Percentiles rank a stretch among this genome's conserved stretches.
Evolutionary conservation across 139 green algal genomes (phyloP).

Genomic region (Coelastrella sp.): DNA sequence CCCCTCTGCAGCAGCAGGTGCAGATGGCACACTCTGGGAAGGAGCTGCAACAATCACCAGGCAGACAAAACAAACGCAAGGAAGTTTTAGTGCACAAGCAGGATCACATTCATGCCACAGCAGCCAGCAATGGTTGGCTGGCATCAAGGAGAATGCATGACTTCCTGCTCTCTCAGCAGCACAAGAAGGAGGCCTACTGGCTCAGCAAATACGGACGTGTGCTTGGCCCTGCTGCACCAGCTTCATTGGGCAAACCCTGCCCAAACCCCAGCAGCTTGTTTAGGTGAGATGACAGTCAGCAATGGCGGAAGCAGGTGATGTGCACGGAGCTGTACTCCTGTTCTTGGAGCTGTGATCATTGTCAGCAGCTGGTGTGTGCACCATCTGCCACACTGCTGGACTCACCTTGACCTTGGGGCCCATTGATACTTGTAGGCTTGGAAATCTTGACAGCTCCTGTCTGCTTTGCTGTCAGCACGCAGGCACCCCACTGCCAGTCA

Average conservation of each 20-base stretch:
- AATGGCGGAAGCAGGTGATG: neutral
- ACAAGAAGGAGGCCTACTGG: slow-evolving; percentile 58
- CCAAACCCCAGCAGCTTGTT: slow-evolving; percentile 28
- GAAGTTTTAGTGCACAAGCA: neutral
- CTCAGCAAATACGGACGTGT: slow-evolving; percentile 64
- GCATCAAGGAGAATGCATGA: slow-evolving; percentile 59
- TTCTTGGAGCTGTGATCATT: too few species aligned
- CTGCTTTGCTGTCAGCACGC: neutral
- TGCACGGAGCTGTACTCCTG: too few species aligned
- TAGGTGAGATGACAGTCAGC: neutral
- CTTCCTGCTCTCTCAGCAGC: slow-evolving; percentile 59
- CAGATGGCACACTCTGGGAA: too few species aligned
- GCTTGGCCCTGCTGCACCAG: neutral
- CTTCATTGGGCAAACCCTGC: neutral
- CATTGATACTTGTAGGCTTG: neutral
- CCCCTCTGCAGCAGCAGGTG: too few species aligned
- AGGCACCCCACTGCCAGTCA: slow-evolving; percentile 24
- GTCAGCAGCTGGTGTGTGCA: too few species aligned
- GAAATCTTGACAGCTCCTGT: neutral
- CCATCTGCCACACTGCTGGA: too few species aligned
- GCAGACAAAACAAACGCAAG: neutral
- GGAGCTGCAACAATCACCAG: too few species aligned
- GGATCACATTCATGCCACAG: neutral
- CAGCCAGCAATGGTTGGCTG: slow-evolving; percentile 3
- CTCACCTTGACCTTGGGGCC: neutral